phyloP scores from a whole-genome alignment of 1,284 basidiomycete species.

The Leccinum fuscescens region DNA sequence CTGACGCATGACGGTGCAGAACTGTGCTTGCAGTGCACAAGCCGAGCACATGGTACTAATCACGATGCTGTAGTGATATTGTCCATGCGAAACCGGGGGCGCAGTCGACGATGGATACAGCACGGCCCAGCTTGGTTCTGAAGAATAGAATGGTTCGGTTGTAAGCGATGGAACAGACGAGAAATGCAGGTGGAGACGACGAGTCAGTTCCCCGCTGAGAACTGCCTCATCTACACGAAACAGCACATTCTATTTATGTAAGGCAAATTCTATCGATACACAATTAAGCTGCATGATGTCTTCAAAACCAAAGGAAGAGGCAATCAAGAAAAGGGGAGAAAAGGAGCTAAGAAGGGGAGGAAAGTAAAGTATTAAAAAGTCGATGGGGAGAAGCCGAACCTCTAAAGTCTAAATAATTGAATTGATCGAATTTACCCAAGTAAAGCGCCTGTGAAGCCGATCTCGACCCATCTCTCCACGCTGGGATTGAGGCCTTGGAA shows the following conservation, averaged over 20 bases:
- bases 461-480: constrained; percentile 26
- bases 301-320: background rate
- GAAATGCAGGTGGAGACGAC: background rate
- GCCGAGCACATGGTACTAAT: constrained; percentile 87
- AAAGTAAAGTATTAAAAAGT: background rate
- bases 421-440: constrained; percentile 13
- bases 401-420: background rate
- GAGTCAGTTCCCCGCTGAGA: background rate
- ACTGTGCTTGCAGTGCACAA: constrained; percentile 77
- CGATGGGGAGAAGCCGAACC: background rate
- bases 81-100: background rate
- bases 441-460: constrained; percentile 16
- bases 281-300: constrained; percentile 13
- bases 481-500: constrained; percentile 23
- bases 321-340: background rate
- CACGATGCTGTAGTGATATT: constrained; percentile 39
- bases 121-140: background rate
- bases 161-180: background rate
- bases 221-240: too few relatives aligned
- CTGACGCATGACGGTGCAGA: constrained; percentile 20
- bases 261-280: background rate
- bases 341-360: background rate
- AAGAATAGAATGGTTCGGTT: background rate
- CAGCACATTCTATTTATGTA: background rate
- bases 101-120: background rate